Evolutionary conservation across 495 filamentous ascomycete genomes (phyloP), one percentile per base, ranked within the genome.

Genomic region (Usnea hakonensis): DNA sequence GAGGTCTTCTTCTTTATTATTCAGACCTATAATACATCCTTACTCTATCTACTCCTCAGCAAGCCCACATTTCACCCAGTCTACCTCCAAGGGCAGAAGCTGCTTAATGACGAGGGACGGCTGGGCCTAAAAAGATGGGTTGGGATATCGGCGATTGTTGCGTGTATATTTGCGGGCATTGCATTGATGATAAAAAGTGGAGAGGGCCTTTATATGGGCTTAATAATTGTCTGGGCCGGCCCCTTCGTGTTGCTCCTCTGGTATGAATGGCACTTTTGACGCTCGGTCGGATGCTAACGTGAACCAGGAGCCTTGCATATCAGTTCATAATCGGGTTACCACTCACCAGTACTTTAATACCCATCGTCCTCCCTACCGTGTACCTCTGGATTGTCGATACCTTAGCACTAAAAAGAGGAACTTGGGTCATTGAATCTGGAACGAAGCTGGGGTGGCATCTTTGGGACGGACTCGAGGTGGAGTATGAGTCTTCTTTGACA

Each of bases 1-100:
- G 87, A 89, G 66, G 63, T 88, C 28, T 88, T 88, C 72, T 90
- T 89, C 77, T 89, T 89, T 71, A 69, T 87, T n/a, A 81, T 90
- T 37, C 87, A 90, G 70, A 89, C 86, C 9, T 90, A 87, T 68
- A 85, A 79, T 68, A 88, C 86, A 7, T 79, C 80, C 4, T 69
- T 88, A 35, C 67, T 88, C 28, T 90, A 90, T 68, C 73, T 84
- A 11, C 71, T 89, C 5, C 65, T 83, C 9, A 89, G 79, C 69
- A 87, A 85, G 64, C 77, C 82, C 32, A 72, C 84, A 19, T 81
- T 89, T 26, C 77, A 84, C 60, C 72, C 82, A 1, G 72, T 76
- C 19, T 87, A 82, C 62, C 73, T 89, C 46, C 65, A 66, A 26
- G 64, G 68, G 36, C 40, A 63, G 21, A 68, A 55, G 44, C 37